phyloP scores from a whole-genome alignment of 73 alveolate genomes.

The Uronychia setigera region DNA sequence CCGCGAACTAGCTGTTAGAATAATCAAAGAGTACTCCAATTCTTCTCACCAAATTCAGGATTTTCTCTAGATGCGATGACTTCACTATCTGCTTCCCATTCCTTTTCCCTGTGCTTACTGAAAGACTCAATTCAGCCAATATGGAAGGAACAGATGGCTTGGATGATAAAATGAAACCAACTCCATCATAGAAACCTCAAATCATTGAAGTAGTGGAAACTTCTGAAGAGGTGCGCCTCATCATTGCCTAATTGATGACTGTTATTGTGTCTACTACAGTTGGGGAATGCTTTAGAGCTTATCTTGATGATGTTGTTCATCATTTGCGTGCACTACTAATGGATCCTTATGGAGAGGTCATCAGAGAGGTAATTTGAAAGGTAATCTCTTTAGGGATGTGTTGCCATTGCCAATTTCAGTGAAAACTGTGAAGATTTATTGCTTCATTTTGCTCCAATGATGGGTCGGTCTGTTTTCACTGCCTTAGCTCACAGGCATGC shows the following conservation, averaged over 20 bases:
- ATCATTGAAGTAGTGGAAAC: slow-evolving; percentile 71
- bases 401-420: slow-evolving; percentile 66
- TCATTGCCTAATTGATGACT: slow-evolving; percentile 76
- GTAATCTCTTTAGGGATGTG: slow-evolving; percentile 31
- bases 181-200: slow-evolving; percentile 88
- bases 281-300: slow-evolving; percentile 79
- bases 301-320: slow-evolving; percentile 77
- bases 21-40: slow-evolving; percentile 71
- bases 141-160: slow-evolving; percentile 88
- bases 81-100: slow-evolving; percentile 82
- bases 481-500: slow-evolving; percentile 90
- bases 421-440: slow-evolving; percentile 75
- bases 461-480: slow-evolving; percentile 81
- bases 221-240: slow-evolving; percentile 87
- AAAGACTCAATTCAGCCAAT: slow-evolving; percentile 85
- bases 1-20: slow-evolving; percentile 80
- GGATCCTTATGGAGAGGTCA: slow-evolving; percentile 95
- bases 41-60: slow-evolving; percentile 3
- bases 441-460: slow-evolving; percentile 76
- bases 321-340: slow-evolving; percentile 82
- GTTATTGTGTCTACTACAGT: slow-evolving; percentile 67
- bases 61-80: slow-evolving; percentile 68
- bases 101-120: slow-evolving; percentile 84
- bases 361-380: slow-evolving; percentile 61
- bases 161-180: slow-evolving; percentile 89